A percentile compares a stretch with the other conserved stretches of the same genome.
Conservation (phyloP, 169 alveolate species). For the Ichthyophthirius multifiliis region DNA sequence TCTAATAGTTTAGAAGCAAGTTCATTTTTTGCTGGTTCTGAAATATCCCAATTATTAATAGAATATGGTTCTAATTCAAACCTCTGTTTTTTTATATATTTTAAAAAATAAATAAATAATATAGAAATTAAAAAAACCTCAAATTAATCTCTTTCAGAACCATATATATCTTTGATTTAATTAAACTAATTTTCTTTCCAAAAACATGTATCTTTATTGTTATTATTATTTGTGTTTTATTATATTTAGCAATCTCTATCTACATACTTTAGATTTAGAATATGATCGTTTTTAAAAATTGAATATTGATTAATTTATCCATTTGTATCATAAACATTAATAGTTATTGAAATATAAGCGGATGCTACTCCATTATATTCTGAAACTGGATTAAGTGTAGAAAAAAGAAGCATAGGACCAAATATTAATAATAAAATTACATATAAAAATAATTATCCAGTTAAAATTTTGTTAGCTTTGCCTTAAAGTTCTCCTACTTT, state of each 20-base stretch:
- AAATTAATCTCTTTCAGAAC: too few species aligned
- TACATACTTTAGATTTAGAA: not conserved
- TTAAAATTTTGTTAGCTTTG: conserved; percentile 32
- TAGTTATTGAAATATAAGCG: not conserved
- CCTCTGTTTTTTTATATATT: too few species aligned
- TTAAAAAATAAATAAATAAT: too few species aligned
- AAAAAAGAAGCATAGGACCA: conserved; percentile 65
- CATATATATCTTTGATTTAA: too few species aligned
- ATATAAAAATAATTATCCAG: conserved; percentile 45
- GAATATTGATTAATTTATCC: not conserved
- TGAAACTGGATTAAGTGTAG: conserved; percentile 35
- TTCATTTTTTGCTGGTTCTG: too few species aligned
- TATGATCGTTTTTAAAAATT: not conserved
- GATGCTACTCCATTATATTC: conserved; percentile 18
- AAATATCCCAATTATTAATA: too few species aligned
- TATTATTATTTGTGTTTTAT: not conserved
- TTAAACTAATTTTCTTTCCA: not conserved
- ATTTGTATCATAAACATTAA: not conserved
- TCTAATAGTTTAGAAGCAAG: too few species aligned
- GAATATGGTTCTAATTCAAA: too few species aligned
- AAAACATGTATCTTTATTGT: not conserved
- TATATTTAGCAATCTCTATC: not conserved
- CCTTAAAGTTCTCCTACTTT: conserved; percentile 33
- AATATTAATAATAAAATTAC: conserved; percentile 40
- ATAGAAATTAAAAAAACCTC: too few species aligned